Conservation (phyloP, 2,329 filamentous ascomycete species). For the Plenodomus lindquistii region DNA sequence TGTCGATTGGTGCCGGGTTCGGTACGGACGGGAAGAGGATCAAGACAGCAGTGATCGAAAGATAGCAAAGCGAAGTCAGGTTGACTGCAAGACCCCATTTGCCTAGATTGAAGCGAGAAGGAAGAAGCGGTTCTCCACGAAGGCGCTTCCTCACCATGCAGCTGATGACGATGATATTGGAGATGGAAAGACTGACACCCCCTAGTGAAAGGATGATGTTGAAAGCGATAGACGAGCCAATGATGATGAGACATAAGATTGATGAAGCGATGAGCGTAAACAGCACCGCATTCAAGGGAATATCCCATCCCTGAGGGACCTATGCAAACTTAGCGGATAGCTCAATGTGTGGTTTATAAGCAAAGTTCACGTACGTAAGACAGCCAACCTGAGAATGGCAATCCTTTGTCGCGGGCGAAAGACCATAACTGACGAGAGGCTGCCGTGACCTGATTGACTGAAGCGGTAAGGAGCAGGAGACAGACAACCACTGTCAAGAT, state of each 20-base stretch:
- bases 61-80: no score
- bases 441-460: conserved; percentile 16
- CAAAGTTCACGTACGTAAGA: conserved; percentile 12
- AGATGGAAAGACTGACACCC: conserved; percentile 5
- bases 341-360: neutral
- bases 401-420: conserved; percentile 32
- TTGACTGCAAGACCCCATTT: conserved; percentile 48
- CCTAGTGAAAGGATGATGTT: conserved; percentile 18
- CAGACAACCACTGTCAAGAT: no score
- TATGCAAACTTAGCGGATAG: conserved; percentile 11
- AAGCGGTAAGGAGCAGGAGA: no score
- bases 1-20: conserved; percentile 24
- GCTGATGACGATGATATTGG: conserved; percentile 46
- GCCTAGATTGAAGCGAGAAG: conserved; percentile 51
- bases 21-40: conserved; percentile 41
- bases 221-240: conserved; percentile 29
- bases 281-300: conserved; percentile 29
- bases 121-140: conserved; percentile 47
- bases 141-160: conserved; percentile 51
- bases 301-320: conserved; percentile 17
- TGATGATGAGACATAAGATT: conserved; percentile 27
- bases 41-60: conserved; percentile 39
- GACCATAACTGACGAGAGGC: conserved; percentile 32
- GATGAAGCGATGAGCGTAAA: conserved; percentile 17
- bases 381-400: conserved; percentile 20